These are phyloP conservation scores for Candida montana DNA, from an alignment of 805 yeast genomes.

Conservation along the genomic window DNA sequence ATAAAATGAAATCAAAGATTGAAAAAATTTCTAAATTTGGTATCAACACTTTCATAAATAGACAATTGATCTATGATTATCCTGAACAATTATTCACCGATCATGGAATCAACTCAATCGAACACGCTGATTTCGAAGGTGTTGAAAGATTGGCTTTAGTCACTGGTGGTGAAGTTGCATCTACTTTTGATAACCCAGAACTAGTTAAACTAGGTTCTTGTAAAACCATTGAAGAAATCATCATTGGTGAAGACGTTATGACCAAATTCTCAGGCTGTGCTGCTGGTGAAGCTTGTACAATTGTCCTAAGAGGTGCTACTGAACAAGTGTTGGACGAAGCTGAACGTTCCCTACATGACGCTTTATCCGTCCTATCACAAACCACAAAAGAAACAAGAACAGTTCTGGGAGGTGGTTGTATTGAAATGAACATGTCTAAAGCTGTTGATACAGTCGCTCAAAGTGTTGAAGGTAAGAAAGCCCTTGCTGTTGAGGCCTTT, in stretches of 20 bases:
- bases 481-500: conserved; percentile 91
- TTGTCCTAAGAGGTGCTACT: conserved; percentile 95
- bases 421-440: conserved; percentile 86
- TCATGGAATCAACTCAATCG: conserved; percentile 81
- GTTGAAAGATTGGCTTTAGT: conserved; percentile 93
- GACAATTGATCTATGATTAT: conserved; percentile 96
- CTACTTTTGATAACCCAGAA: conserved; percentile 92
- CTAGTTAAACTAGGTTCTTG: conserved; percentile 83
- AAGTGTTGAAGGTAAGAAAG: conserved; percentile 86
- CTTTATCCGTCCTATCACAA: conserved; percentile 90
- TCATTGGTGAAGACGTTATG: conserved; percentile 89
- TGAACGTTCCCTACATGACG: conserved; percentile 95
- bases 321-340: conserved; percentile 95
- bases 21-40: conserved; percentile 84
- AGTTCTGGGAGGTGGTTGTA: conserved; percentile 85
- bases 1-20: conserved; percentile 86
- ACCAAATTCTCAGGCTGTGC: conserved; percentile 93
- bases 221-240: conserved; percentile 82
- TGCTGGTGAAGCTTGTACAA: conserved; percentile 93
- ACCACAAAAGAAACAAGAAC: conserved; percentile 91
- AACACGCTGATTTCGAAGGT: conserved; percentile 98
- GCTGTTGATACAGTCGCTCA: conserved; percentile 98
- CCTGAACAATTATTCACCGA: conserved; percentile 95
- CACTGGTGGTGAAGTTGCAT: conserved; percentile 97
- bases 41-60: conserved; percentile 85